These are phyloP conservation scores for Chenopodium berlandieri DNA, from an alignment of 148 eudicot genomes.

Conservation along the genomic window DNA sequence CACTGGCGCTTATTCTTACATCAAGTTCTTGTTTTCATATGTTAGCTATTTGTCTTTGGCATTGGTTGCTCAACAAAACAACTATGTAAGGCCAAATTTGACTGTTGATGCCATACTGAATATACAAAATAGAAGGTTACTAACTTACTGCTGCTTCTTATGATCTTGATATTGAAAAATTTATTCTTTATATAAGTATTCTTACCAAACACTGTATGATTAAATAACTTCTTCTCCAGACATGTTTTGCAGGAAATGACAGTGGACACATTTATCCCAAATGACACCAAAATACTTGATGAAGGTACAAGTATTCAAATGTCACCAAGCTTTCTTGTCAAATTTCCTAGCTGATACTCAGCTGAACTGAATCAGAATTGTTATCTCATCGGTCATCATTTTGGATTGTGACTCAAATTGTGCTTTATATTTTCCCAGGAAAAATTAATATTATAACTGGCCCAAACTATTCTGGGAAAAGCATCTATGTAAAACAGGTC, in stretches of 20 bases:
- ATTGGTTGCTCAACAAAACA: slow-evolving; percentile 91
- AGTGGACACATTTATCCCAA: slow-evolving; percentile 94
- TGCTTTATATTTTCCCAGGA: slow-evolving; percentile 51
- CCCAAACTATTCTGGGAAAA: slow-evolving; percentile 98
- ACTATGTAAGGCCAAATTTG: slow-evolving; percentile 81
- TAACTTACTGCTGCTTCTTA: slow-evolving; percentile 15
- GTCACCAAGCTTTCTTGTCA: slow-evolving; percentile 1
- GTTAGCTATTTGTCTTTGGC: slow-evolving; percentile 77
- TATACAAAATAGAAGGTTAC: slow-evolving; percentile 88
- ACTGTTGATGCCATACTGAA: slow-evolving; percentile 67
- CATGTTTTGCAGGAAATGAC: slow-evolving; percentile 99
- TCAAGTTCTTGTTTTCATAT: slow-evolving; percentile 15
- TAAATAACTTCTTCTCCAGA: slow-evolving; percentile 38
- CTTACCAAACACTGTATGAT: not conserved
- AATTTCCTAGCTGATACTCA: not conserved
- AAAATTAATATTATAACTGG: slow-evolving; percentile 88
- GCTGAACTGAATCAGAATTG: slow-evolving; percentile 12
- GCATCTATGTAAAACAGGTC: slow-evolving; percentile 96
- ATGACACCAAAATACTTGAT: slow-evolving; percentile 75
- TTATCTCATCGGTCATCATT: not conserved
- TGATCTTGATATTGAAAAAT: not conserved
- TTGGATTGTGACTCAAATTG: slow-evolving; percentile 3
- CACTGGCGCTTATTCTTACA: slow-evolving; percentile 10
- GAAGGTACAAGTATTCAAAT: slow-evolving; percentile 43
- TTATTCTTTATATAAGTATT: not conserved